phyloP scores from a whole-genome alignment of 2,329 filamentous ascomycete species.

The Colletotrichum destructivum region DNA sequence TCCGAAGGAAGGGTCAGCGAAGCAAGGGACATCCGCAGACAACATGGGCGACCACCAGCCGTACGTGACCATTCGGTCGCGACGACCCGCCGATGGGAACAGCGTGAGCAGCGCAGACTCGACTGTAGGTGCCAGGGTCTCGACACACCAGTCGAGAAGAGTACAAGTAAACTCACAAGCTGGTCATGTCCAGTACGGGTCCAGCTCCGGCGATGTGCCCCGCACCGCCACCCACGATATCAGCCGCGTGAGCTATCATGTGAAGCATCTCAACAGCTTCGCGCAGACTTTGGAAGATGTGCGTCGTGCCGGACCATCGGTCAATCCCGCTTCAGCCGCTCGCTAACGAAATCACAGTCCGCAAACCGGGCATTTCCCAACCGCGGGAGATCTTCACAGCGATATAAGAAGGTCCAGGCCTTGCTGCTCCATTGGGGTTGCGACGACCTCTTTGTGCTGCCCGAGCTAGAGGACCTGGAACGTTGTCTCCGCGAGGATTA shows the following conservation, averaged over 20 bases:
- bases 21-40: not conserved
- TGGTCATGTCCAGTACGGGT: conserved; percentile 58
- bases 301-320: conserved; percentile 47
- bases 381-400: conserved; percentile 64
- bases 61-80: conserved; percentile 69
- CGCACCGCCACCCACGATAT: conserved; percentile 69
- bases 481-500: conserved; percentile 69
- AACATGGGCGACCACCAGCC: conserved; percentile 53
- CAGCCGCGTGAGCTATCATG: conserved; percentile 71
- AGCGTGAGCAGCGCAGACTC: conserved; percentile 65
- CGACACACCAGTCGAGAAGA: conserved; percentile 33
- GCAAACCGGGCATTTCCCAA: conserved; percentile 71
- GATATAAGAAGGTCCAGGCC: conserved; percentile 70
- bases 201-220: conserved; percentile 56
- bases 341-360: conserved; percentile 58
- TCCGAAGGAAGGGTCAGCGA: not conserved
- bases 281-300: conserved; percentile 70
- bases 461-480: conserved; percentile 70
- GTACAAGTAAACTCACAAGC: conserved; percentile 35
- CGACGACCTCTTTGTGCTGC: conserved; percentile 72
- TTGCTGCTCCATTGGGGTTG: conserved; percentile 71
- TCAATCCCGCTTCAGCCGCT: not conserved
- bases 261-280: conserved; percentile 70
- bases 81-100: conserved; percentile 61
- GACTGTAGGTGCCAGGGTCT: conserved; percentile 58